Conservation (phyloP, 805 yeast species). For the Saccharomycopsis sp. region DNA sequence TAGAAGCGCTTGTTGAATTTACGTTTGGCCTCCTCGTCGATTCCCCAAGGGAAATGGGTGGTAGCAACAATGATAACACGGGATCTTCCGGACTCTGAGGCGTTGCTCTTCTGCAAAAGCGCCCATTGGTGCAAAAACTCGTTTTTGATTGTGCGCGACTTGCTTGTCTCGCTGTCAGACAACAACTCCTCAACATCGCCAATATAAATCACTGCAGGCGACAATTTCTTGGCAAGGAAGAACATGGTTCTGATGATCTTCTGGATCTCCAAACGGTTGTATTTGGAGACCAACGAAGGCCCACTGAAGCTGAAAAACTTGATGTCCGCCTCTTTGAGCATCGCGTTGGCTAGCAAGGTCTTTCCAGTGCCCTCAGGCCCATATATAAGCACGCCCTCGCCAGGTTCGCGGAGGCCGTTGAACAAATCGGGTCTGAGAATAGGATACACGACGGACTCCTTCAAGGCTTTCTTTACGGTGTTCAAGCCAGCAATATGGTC, state of each 20-base stretch:
- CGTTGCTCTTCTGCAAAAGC: constrained; percentile 53
- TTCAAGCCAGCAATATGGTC: constrained; percentile 88
- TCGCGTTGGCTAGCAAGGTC: constrained; percentile 95
- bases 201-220: constrained; percentile 91
- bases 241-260: constrained; percentile 86
- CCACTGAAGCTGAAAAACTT: constrained; percentile 91
- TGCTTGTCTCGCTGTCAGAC: constrained; percentile 63
- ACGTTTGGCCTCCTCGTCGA: constrained; percentile 94
- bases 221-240: constrained; percentile 71
- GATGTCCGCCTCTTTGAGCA: constrained; percentile 89
- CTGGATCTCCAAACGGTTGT: constrained; percentile 82
- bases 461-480: constrained; percentile 78
- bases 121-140: constrained; percentile 96
- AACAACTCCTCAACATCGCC: constrained; percentile 93
- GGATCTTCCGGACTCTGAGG: constrained; percentile 55
- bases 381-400: constrained; percentile 84
- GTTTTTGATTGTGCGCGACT: constrained; percentile 78
- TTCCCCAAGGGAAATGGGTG: constrained; percentile 94
- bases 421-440: constrained; percentile 90
- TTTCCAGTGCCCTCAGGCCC: constrained; percentile 99
- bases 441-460: constrained; percentile 95
- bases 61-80: constrained; percentile 85
- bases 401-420: constrained; percentile 82
- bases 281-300: constrained; percentile 80
- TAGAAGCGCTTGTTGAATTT: constrained; percentile 88